Base-by-base conservation (phyloP, 805 yeast genomes). In the Teunomyces kruisii region DNA sequence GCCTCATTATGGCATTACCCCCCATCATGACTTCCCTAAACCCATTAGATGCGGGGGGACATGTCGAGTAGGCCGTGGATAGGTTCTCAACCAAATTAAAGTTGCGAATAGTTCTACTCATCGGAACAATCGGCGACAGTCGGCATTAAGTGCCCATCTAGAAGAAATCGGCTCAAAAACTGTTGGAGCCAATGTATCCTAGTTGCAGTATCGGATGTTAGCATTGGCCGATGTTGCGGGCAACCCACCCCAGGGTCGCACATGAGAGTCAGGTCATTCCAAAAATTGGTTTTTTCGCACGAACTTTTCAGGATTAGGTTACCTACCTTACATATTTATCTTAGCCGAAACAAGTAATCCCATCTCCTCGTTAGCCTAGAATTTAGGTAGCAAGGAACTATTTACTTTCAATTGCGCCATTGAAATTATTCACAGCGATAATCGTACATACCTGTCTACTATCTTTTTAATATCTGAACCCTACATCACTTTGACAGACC, bases 201-300 rank as follows among this genome's bases (percentile, higher is more conserved):
- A 19, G 22, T 19, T 19, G 22, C 22, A 19, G 22, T 19, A 6
- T 19, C 22, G 22, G 22, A 19, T 19, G 22, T 19, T 19, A 19
- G 22, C n/a, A 13, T 35, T 22, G 22, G 38, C 38, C 38, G 38
- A 35, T 22, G 38, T 22, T 35, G 38, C 38, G 9, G 27, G 9
- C 38, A 10, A 15, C 22, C 28, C 9, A 8, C 38, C 28, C 28
- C 2, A 10, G n/a, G 17, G 22, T 22, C 38, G 28, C 38, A 35
- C 12, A 17, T 24, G 17, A 15, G 13, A 16, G 38, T 35, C 38
- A 35, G 38, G 38, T 35, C 38, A 35, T 35, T 35, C 28, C 17
- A 35, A 22, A 22, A 19, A 3, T 10, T 22, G 17, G 22, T 14
- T 16, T 19, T 15, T 7, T 12, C 22, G 38, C 38, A 35, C 38